Evolutionary conservation across 1,284 basidiomycete genomes (phyloP).

Genomic region (Amylostereum areolatum): DNA sequence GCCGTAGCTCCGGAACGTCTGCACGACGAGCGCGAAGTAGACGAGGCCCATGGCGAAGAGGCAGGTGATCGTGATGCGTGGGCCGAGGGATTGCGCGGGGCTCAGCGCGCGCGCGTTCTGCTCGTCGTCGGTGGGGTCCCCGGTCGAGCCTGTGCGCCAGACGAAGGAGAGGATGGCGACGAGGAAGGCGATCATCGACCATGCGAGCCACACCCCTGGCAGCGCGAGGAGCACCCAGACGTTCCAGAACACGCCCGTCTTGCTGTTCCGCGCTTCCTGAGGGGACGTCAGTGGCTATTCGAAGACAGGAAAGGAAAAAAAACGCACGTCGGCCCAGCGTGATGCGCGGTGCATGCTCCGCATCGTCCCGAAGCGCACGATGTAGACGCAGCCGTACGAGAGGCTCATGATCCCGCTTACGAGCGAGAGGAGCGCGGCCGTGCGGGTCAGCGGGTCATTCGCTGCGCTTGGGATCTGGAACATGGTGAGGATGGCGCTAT

Average conservation of each 20-base stretch:
- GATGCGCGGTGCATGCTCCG: constrained; percentile 70
- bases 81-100: constrained; percentile 34
- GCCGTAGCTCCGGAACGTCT: constrained; percentile 58
- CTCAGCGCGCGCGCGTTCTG: constrained; percentile 22
- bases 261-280: constrained; percentile 57
- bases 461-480: constrained; percentile 61
- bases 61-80: constrained; percentile 50
- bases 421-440: constrained; percentile 59
- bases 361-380: constrained; percentile 72
- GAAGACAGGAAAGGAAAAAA: background rate
- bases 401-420: constrained; percentile 69
- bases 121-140: constrained; percentile 31
- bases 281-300: background rate
- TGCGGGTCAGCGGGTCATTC: constrained; percentile 60
- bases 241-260: constrained; percentile 69
- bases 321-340: constrained; percentile 56
- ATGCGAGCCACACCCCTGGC: constrained; percentile 72
- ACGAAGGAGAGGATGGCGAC: constrained; percentile 61
- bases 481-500: constrained; percentile 57
- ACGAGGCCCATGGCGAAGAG: constrained; percentile 55
- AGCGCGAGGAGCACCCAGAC: constrained; percentile 75
- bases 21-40: constrained; percentile 57
- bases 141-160: constrained; percentile 58
- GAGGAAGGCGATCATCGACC: constrained; percentile 70
- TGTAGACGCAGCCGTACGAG: constrained; percentile 72